Evolutionary conservation across 2,329 filamentous ascomycete genomes (phyloP).

Genomic region (Talaromyces sp.): DNA sequence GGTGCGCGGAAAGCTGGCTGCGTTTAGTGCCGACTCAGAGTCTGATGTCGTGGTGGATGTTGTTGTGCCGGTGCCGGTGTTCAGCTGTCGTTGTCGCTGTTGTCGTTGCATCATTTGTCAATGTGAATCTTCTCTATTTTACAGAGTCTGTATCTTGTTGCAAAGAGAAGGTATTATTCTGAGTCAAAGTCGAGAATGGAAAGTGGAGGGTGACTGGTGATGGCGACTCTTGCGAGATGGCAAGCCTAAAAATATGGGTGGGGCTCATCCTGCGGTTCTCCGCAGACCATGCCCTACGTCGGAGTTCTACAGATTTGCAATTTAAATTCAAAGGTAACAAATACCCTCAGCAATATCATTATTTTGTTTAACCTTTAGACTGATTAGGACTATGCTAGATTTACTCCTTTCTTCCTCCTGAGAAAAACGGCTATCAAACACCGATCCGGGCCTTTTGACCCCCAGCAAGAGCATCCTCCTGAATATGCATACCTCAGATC

Average conservation of each 20-base stretch:
- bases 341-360: not conserved
- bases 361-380: conserved; percentile 6
- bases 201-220: not conserved
- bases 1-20: conserved; percentile 20
- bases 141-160: not conserved
- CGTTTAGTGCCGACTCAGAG: conserved; percentile 23
- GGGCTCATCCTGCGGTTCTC: not conserved
- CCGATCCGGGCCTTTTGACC: not conserved
- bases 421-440: not conserved
- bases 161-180: not conserved
- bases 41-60: conserved; percentile 21
- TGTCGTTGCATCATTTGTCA: conserved; percentile 5
- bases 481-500: conserved; percentile 6
- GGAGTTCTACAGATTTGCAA: not conserved
- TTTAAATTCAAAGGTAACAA: not conserved
- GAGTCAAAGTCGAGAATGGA: not conserved
- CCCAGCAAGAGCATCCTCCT: not conserved
- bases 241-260: not conserved
- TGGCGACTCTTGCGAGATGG: not conserved
- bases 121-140: not conserved
- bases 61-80: not conserved
- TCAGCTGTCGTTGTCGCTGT: not conserved
- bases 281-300: not conserved
- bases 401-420: not conserved
- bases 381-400: conserved; percentile 1